Percentiles rank a stretch among this genome's conserved stretches.
phyloP scores from a whole-genome alignment of 2,329 filamentous ascomycete species.

The Sarocladium strictum region DNA sequence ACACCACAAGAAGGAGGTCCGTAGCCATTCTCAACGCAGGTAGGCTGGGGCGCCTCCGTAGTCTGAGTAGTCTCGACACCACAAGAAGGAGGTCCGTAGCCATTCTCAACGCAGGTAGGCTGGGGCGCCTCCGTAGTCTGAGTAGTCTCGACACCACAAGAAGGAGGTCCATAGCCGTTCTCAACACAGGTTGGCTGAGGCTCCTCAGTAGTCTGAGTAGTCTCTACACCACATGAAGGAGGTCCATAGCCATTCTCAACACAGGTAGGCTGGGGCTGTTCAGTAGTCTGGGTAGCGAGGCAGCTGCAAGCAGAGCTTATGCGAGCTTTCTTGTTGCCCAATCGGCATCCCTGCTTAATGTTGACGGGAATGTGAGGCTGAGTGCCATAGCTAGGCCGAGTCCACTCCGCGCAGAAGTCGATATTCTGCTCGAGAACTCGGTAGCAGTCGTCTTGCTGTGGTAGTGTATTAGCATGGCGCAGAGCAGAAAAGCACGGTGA shows the following conservation, averaged over 20 bases:
- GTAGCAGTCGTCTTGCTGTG: neutral
- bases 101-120: neutral
- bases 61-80: too few relatives aligned
- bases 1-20: too few relatives aligned
- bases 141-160: too few relatives aligned
- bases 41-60: neutral
- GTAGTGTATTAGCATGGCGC: neutral
- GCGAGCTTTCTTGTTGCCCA: neutral
- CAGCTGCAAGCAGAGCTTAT: constrained; percentile 1
- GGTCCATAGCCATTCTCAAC: neutral
- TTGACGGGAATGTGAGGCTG: neutral
- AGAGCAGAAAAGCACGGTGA: neutral
- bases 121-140: neutral
- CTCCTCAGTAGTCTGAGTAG: neutral
- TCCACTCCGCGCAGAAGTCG: neutral
- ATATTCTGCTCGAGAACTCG: neutral
- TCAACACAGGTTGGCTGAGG: neutral
- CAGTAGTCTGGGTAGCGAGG: neutral
- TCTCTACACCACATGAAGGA: neutral
- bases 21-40: neutral
- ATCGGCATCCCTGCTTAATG: neutral
- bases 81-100: neutral
- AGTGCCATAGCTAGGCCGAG: neutral
- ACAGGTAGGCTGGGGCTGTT: neutral
- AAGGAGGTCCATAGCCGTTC: too few relatives aligned